phyloP scores from a whole-genome alignment of 1,139 yeast species.

The Kluyveromyces sp. region DNA sequence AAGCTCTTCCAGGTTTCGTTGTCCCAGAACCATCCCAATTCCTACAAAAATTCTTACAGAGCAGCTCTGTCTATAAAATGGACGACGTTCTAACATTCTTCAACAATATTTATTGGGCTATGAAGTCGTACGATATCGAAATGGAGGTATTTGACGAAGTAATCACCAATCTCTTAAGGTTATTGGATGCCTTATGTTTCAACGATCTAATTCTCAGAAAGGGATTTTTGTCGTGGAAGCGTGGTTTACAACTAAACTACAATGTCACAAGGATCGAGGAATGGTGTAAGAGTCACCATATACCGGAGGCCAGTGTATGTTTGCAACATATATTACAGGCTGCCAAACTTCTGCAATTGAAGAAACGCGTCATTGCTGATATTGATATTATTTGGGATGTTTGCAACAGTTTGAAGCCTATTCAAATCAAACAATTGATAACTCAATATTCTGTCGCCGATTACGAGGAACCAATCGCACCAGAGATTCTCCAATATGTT shows the following conservation, averaged over 20 bases:
- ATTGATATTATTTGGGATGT: slow-evolving; percentile 90
- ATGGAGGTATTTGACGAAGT: slow-evolving; percentile 80
- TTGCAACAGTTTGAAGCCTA: slow-evolving; percentile 88
- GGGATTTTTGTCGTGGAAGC: slow-evolving; percentile 92
- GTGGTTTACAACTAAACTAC: slow-evolving; percentile 94
- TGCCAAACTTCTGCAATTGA: slow-evolving; percentile 84
- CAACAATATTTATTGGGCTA: slow-evolving; percentile 87
- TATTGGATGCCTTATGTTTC: slow-evolving; percentile 90
- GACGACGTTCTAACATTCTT: slow-evolving; percentile 87
- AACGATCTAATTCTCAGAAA: slow-evolving; percentile 94
- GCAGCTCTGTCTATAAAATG: slow-evolving; percentile 79
- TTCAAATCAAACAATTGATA: slow-evolving; percentile 87
- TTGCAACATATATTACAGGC: slow-evolving; percentile 88
- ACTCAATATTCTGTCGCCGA: slow-evolving; percentile 89
- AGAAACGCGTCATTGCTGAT: slow-evolving; percentile 85
- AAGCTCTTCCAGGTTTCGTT: slow-evolving; percentile 92
- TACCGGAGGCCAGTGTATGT: slow-evolving; percentile 83
- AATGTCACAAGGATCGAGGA: slow-evolving; percentile 95
- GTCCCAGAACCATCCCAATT: slow-evolving; percentile 85
- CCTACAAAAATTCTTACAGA: slow-evolving; percentile 66
- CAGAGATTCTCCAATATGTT: slow-evolving; percentile 72
- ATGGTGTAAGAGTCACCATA: slow-evolving; percentile 95
- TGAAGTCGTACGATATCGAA: slow-evolving; percentile 87
- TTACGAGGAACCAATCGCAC: slow-evolving; percentile 89
- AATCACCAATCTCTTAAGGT: slow-evolving; percentile 71